A percentile compares a stretch with the other conserved stretches of the same genome.
phyloP scores from a whole-genome alignment of 257 asterid genomes.

The Fraxinus quadrangulata region DNA sequence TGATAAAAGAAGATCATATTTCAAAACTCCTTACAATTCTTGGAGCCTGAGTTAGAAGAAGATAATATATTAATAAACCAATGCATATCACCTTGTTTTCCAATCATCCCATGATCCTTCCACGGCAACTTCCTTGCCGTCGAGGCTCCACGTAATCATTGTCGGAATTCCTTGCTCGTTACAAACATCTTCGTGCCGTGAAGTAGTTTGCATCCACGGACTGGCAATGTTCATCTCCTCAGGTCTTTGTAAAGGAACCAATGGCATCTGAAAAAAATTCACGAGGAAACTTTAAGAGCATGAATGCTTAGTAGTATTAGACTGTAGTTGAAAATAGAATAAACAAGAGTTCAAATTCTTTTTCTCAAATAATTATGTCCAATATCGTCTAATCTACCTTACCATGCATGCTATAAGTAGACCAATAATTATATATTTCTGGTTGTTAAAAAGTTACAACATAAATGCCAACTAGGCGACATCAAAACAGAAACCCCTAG shows the following conservation, averaged over 20 bases:
- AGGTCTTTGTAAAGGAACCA: slow-evolving; percentile 88
- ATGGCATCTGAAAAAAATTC: slow-evolving; percentile 67
- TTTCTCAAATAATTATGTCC: not conserved
- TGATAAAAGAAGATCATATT: slow-evolving; percentile 30
- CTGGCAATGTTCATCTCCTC: slow-evolving; percentile 79
- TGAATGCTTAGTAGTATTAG: not conserved
- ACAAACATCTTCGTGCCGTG: slow-evolving; percentile 57
- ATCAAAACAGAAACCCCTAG: not conserved
- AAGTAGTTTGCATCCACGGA: slow-evolving; percentile 86
- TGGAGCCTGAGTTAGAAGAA: not conserved
- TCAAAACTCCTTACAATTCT: not conserved
- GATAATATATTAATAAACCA: not conserved
- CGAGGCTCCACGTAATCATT: slow-evolving; percentile 88
- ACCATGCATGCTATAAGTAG: not conserved
- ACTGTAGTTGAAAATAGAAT: not conserved
- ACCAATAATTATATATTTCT: not conserved
- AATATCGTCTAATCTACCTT: not conserved
- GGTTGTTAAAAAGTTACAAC: not conserved
- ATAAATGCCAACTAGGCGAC: not conserved
- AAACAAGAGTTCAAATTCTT: not conserved
- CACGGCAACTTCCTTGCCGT: slow-evolving; percentile 80
- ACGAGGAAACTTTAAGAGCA: slow-evolving; percentile 1
- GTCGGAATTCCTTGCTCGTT: slow-evolving; percentile 86
- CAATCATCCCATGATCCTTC: slow-evolving; percentile 99
- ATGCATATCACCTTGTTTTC: slow-evolving; percentile 68